phyloP scores from a whole-genome alignment of 495 filamentous ascomycete species.

The Neurospora sp. region DNA sequence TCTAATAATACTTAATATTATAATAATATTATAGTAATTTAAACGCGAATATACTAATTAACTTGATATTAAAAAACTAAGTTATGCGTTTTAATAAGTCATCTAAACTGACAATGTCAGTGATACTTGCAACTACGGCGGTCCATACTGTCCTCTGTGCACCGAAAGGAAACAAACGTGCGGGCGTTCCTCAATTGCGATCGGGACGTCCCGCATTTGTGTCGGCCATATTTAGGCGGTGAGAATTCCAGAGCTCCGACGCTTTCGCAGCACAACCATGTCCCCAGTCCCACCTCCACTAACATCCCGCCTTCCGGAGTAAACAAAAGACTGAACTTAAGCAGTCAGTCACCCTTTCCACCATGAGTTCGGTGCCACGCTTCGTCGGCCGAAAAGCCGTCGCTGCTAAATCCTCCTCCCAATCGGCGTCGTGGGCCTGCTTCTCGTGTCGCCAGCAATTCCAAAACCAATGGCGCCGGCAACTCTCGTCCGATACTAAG shows the following conservation, averaged over 20 bases:
- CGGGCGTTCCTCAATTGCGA: background rate
- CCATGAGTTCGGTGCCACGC: constrained; percentile 17
- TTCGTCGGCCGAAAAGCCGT: constrained; percentile 5
- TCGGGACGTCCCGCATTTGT: background rate
- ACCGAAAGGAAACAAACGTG: background rate
- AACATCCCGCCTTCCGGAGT: background rate
- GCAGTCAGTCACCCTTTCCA: background rate
- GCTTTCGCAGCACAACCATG: background rate
- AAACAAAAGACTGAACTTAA: background rate
- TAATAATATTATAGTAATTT: background rate
- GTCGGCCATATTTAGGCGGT: background rate
- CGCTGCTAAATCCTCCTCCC: background rate
- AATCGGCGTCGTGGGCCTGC: background rate
- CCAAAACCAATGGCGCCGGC: background rate
- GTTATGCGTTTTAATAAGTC: background rate
- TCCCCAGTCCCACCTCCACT: background rate
- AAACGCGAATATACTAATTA: background rate
- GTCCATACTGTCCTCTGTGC: background rate
- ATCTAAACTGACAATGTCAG: background rate
- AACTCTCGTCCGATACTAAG: background rate
- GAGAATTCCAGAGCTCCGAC: background rate
- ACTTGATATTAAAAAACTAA: background rate
- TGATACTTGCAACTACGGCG: background rate
- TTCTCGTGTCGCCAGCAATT: constrained; percentile 6
- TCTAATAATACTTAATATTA: background rate